Evolutionary conservation across 306 rosid species (phyloP), one percentile per base, ranked within the genome.

Genomic region (Citrullus mucosospermus): DNA sequence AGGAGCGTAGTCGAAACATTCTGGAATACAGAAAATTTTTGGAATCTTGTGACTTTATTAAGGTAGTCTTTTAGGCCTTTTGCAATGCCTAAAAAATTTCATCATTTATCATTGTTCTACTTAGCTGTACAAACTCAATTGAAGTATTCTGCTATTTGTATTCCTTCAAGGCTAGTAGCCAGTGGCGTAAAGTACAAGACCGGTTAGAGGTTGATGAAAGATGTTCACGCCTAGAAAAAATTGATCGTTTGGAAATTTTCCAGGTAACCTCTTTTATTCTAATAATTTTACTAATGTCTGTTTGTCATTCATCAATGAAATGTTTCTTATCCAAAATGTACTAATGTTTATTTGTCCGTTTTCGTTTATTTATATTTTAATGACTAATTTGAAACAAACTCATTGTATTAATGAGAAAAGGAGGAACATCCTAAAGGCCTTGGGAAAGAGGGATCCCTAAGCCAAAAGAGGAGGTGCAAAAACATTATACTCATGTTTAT

Each of bases 101-200:
- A 43, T 43, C 2, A 4, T 80, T 58, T 22, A 77, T 65, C 17
- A 78, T 73, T 67, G 65, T 80, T 82, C 62, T 82, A 69, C 77
- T 36, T 65, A 61, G 59, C 73, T 63, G 38, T 78, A 10, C 41
- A 80, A 79, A 44, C 82, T 83, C 41, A 15, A 66, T 78, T 78
- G 70, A 78, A 75, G 67, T 79, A 53, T 77, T 43, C 53, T 75
- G 60, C 38, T 3, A 62, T 85, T 48, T 55, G 65, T 77, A 78
- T 78, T 61, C 9, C 79, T 66, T 44, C 61, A 75, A 93, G 98
- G 94, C 96, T 82, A 89, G 80, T 87, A 90, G 90, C 77, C 98
- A 93, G 86, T 93, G 97, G 97, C 86, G 98, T 67, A 93, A 92
- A 86, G 91, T 93, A 88, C 96, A 93, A 85, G 98, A 93, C 51